Evolutionary conservation across 2,329 filamentous ascomycete species (phyloP).

Genomic region (Fusarium paranaense): DNA sequence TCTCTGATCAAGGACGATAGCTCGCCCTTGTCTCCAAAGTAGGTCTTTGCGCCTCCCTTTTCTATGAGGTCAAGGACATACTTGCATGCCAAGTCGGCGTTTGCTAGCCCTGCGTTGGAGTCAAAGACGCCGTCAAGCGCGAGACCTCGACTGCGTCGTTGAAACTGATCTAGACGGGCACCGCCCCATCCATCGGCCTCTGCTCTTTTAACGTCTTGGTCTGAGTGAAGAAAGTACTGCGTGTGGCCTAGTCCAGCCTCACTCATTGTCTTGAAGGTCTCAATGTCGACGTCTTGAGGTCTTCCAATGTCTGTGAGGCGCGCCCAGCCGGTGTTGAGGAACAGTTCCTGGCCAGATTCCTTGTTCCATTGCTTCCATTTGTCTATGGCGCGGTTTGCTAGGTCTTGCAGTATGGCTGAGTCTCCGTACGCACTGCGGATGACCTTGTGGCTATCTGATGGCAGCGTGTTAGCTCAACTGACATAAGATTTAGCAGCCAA

Average conservation of each 20-base stretch:
- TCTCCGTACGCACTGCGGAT: not conserved
- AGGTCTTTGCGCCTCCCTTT: not conserved
- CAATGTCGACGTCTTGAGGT: not conserved
- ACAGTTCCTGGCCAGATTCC: not conserved
- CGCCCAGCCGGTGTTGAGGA: not conserved
- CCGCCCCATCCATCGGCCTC: not conserved
- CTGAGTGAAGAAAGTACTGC: not conserved
- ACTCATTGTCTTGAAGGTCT: not conserved
- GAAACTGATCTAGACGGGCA: not conserved
- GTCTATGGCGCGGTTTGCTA: slow-evolving; percentile 1
- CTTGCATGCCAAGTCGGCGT: slow-evolving; percentile 3
- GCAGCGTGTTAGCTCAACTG: not conserved
- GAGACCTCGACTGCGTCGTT: not conserved
- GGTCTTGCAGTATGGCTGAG: not conserved
- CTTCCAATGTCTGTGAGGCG: not conserved
- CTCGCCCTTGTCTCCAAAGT: not conserved
- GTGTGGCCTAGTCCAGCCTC: not conserved
- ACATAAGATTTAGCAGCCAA: no score
- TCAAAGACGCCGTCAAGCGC: not conserved
- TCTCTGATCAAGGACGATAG: not conserved
- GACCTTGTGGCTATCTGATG: not conserved
- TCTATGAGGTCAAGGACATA: not conserved
- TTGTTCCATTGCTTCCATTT: slow-evolving; percentile 4
- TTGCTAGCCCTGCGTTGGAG: not conserved
- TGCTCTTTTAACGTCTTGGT: not conserved